A percentile compares a stretch with the other conserved stretches of the same genome.
Conservation (phyloP, 2,329 filamentous ascomycete genomes). For the Sporothrix curviconia region DNA sequence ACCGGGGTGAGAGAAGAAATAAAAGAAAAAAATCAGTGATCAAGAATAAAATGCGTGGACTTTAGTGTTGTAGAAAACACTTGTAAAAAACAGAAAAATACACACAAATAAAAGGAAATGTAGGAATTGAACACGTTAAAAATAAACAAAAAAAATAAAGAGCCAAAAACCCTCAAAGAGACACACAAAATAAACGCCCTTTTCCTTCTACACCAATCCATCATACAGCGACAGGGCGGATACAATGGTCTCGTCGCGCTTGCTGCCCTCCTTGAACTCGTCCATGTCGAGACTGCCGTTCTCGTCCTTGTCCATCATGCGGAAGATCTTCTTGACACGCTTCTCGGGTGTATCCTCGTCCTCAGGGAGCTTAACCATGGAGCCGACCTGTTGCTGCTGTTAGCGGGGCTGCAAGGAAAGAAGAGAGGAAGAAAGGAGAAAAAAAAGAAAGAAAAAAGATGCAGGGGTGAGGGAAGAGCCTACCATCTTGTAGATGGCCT, state of each 20-base stretch:
- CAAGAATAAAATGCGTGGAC: too few species aligned
- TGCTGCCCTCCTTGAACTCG: slow-evolving; percentile 98
- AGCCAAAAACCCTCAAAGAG: too few species aligned
- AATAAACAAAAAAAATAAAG: not conserved
- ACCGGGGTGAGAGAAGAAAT: too few species aligned
- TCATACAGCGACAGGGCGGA: slow-evolving; percentile 95
- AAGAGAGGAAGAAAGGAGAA: slow-evolving; percentile 8
- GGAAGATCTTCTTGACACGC: slow-evolving; percentile 95
- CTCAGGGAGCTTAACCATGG: slow-evolving; percentile 97
- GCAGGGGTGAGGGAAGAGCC: not conserved
- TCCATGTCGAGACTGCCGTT: slow-evolving; percentile 95
- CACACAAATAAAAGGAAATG: not conserved
- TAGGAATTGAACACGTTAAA: not conserved
- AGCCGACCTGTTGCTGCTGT: slow-evolving; percentile 71
- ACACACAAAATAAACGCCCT: too few species aligned
- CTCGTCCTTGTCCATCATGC: slow-evolving; percentile 99
- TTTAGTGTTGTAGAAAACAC: too few species aligned
- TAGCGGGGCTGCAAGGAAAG: not conserved
- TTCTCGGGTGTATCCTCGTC: slow-evolving; percentile 99
- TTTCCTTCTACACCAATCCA: slow-evolving; percentile 64
- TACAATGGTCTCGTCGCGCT: slow-evolving; percentile 97
- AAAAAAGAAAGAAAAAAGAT: not conserved
- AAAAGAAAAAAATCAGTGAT: too few species aligned
- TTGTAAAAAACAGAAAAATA: too few species aligned
- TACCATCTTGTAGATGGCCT: slow-evolving; percentile 99